Conservation (phyloP, 345 rosid genomes). For the Isatis tinctoria region DNA sequence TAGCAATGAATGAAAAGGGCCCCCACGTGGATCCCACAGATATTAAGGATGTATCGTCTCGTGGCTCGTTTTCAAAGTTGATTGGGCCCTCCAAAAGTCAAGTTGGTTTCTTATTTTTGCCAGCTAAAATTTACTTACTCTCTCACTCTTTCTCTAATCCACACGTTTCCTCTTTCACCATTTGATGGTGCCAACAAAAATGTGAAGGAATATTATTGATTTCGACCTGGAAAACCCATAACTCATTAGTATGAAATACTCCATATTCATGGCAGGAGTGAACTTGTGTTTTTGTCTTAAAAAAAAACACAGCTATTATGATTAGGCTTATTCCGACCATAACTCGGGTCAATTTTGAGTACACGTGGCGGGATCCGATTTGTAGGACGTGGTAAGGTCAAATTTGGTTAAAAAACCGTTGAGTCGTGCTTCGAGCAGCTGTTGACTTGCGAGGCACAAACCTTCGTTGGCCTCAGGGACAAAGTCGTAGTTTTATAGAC, state of each 20-base stretch:
- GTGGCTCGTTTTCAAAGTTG: constrained; percentile 18
- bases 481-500: not conserved
- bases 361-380: not conserved
- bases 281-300: not conserved
- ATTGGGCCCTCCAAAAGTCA: constrained; percentile 23
- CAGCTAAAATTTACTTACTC: not conserved
- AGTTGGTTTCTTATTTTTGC: not conserved
- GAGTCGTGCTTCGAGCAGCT: constrained; percentile 26
- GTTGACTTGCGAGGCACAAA: constrained; percentile 17
- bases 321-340: constrained; percentile 2
- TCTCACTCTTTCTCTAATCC: constrained; percentile 2
- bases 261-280: not conserved
- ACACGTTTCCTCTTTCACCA: constrained; percentile 17
- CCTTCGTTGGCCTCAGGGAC: not conserved
- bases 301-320: constrained; percentile 12
- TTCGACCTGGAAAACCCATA: not conserved
- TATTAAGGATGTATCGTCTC: constrained; percentile 16
- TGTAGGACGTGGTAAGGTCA: constrained; percentile 25
- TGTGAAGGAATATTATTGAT: not conserved
- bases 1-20: constrained; percentile 17
- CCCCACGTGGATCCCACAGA: constrained; percentile 13
- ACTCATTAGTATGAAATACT: not conserved
- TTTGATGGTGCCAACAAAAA: not conserved
- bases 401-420: not conserved
- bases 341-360: not conserved